Base-by-base conservation (phyloP, 2,329 filamentous ascomycete species). In the Penicillium sp. region DNA sequence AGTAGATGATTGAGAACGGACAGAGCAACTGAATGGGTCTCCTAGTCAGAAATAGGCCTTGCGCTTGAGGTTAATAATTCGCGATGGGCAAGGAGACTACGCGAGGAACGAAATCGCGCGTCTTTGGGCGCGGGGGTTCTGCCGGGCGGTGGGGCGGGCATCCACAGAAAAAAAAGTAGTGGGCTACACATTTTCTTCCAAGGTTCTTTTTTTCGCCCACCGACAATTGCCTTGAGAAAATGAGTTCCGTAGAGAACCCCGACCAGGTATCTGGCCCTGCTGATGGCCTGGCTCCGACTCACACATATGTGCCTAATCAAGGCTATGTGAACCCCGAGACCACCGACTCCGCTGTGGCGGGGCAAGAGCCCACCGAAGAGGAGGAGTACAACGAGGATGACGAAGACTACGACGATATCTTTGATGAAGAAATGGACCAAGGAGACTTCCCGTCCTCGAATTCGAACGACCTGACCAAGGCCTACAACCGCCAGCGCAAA, bases 401-500 rank as follows among this genome's bases (percentile, higher is more conserved):
- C 10, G 80, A 87, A 44, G 85, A 87, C 56, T 85, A 87, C 59
- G 84, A 90, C 54, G 81, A 83, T 59, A 81, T 84, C 27, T 81
- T 80, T 54, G 79, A 81, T 43, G 82, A 86, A 16, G 80, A 83
- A 46, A 65, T 86, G 25, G 79, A 79, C 50, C 79, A 81, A 25
- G 85, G 85, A 67, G 76, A 83, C 19, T 79, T 86, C 49, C 78
- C 80, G 8, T 81, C 85, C 0, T 81, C 79, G 1, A 85, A 87
- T 59, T 79, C 83, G 0, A 68, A 83, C 39, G 90, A 96, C 73
- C 84, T 92, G 55, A 92, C 91, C 37, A 95, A 96, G 77, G 87
- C 88, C 8, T 95, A 95, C 80, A 96, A 96, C 74, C 88, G 92
- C 60, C 91, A 96, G 72, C 84, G 86, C 58, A 87, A 87, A 69